phyloP scores from a whole-genome alignment of 2,329 filamentous ascomycete genomes.

The Grosmannia huntii region DNA sequence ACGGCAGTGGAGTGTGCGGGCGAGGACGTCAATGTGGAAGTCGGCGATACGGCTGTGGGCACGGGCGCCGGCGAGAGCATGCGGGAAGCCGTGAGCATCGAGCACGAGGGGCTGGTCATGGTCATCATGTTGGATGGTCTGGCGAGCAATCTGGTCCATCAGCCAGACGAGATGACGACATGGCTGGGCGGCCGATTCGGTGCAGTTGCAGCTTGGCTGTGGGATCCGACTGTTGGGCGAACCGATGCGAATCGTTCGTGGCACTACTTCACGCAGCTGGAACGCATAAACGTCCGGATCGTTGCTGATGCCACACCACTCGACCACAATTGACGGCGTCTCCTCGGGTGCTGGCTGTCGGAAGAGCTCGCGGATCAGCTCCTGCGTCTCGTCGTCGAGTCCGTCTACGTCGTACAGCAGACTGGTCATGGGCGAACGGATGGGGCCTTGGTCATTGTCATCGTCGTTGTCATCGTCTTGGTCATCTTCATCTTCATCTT shows the following conservation, averaged over 20 bases:
- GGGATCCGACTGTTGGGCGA: conserved; percentile 25
- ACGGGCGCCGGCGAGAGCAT: conserved; percentile 1
- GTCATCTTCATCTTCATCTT: not conserved
- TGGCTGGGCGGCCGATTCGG: conserved; percentile 16
- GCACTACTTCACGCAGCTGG: conserved; percentile 40
- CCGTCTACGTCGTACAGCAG: conserved; percentile 19
- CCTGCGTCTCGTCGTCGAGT: conserved; percentile 16
- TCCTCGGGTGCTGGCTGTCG: conserved; percentile 18
- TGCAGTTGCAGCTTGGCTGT: conserved; percentile 34
- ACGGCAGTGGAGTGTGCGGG: conserved; percentile 37
- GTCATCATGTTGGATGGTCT: conserved; percentile 31
- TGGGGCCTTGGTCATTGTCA: conserved; percentile 17
- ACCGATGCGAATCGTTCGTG: conserved; percentile 37
- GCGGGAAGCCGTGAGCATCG: conserved; percentile 21
- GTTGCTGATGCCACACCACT: conserved; percentile 30
- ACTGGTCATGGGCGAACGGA: conserved; percentile 22
- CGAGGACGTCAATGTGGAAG: conserved; percentile 38
- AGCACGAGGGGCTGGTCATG: conserved; percentile 20
- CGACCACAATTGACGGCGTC: conserved; percentile 34
- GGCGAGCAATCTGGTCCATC: conserved; percentile 37
- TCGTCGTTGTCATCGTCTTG: conserved; percentile 9
- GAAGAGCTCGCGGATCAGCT: conserved; percentile 30
- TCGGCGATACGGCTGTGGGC: conserved; percentile 33
- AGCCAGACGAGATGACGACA: conserved; percentile 43
- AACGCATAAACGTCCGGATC: conserved; percentile 37